phyloP scores from a whole-genome alignment of 2,329 filamentous ascomycete genomes.

The Pseudogymnoascus sp. region DNA sequence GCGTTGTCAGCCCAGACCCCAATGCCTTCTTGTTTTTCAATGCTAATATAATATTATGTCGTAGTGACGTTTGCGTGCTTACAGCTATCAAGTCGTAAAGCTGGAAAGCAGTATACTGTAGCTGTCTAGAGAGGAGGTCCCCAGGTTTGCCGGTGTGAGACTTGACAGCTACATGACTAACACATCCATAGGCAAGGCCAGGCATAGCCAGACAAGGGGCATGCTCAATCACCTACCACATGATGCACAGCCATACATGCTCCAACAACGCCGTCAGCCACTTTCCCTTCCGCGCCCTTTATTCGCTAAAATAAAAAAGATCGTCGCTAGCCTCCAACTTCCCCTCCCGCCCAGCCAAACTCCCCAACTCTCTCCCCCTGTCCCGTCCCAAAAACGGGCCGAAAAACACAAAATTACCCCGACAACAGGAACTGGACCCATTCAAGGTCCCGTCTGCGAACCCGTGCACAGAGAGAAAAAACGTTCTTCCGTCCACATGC shows the following conservation, averaged over 20 bases:
- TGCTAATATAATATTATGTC: too few relatives aligned
- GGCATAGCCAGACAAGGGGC: not conserved
- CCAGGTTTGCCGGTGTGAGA: not conserved
- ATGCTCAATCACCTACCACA: not conserved
- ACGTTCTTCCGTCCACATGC: not conserved
- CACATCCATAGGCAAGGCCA: not conserved
- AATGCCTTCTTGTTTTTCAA: too few relatives aligned
- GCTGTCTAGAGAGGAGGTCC: not conserved
- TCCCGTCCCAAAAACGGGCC: slow-evolving; percentile 4
- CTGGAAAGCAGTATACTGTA: too few relatives aligned
- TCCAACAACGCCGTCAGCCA: not conserved
- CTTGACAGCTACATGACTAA: not conserved
- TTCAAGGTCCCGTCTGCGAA: not conserved
- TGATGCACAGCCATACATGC: not conserved
- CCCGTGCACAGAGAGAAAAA: not conserved
- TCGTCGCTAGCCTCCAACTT: not conserved
- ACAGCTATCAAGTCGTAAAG: not conserved
- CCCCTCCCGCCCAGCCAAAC: not conserved
- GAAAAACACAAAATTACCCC: not conserved
- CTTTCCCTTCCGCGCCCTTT: not conserved
- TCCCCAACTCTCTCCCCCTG: not conserved
- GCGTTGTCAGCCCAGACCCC: not conserved
- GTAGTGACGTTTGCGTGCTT: not conserved
- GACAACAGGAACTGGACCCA: not conserved
- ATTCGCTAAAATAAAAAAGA: not conserved